phyloP scores from a whole-genome alignment of 139 green algal species.

The Diplosphaera chodatii region DNA sequence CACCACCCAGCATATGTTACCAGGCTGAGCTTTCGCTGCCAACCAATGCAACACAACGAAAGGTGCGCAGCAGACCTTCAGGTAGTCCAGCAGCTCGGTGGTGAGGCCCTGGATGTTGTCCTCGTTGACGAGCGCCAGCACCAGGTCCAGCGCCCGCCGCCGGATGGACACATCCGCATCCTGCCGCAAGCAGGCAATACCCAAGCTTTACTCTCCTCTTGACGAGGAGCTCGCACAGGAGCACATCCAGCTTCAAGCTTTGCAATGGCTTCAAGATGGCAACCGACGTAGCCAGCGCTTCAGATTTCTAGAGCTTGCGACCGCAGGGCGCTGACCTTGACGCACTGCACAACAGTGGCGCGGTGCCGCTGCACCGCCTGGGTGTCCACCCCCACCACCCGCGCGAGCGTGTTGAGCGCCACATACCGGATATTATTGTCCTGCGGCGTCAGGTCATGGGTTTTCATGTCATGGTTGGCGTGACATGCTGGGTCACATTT shows the following conservation, averaged over 20 bases:
- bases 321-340: conserved; percentile 73
- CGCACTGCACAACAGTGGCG: conserved; percentile 92
- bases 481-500: too few species aligned
- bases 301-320: too few species aligned
- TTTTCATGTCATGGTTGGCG: too few species aligned
- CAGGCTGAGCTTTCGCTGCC: too few species aligned
- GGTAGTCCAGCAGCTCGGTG: conserved; percentile 94
- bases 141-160: conserved; percentile 85
- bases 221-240: too few species aligned
- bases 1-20: too few species aligned
- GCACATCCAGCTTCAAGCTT: too few species aligned
- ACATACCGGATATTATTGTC: conserved; percentile 98
- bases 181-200: too few species aligned
- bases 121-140: conserved; percentile 87
- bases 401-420: conserved; percentile 88
- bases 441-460: conserved; percentile 3
- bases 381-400: conserved; percentile 77
- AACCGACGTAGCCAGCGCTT: too few species aligned
- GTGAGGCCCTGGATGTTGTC: conserved; percentile 72
- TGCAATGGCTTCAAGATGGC: too few species aligned
- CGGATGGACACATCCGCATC: conserved; percentile 57
- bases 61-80: conserved; percentile 33
- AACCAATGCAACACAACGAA: too few species aligned
- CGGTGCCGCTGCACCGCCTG: conserved; percentile 95
- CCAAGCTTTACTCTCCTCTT: too few species aligned